Conservation (phyloP, 352 stramenopile species). For the Phytophthora constricta region DNA sequence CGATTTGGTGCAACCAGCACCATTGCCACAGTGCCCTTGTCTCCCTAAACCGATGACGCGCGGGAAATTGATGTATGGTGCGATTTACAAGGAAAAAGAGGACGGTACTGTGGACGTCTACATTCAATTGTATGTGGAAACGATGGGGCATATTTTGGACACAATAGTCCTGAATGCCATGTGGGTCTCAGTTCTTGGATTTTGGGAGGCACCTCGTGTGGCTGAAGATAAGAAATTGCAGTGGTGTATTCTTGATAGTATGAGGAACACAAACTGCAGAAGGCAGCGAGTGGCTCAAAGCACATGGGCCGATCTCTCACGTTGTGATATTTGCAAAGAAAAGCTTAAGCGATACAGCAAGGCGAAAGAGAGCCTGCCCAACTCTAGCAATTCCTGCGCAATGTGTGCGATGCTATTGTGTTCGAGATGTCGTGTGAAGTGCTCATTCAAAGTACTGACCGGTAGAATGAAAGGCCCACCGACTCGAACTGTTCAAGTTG, state of each 20-base stretch:
- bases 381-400: slow-evolving; percentile 10
- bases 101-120: slow-evolving; percentile 28
- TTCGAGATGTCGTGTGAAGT: slow-evolving; percentile 17
- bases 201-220: slow-evolving; percentile 19
- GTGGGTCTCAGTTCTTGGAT: slow-evolving; percentile 17
- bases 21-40: slow-evolving; percentile 24
- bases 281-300: not conserved
- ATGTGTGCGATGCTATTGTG: slow-evolving; percentile 13
- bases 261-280: slow-evolving; percentile 7
- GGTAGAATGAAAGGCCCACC: slow-evolving; percentile 5
- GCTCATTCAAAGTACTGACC: slow-evolving; percentile 21
- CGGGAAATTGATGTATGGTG: slow-evolving; percentile 31
- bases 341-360: slow-evolving; percentile 8
- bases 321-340: slow-evolving; percentile 14
- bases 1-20: slow-evolving; percentile 54
- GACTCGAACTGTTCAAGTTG: slow-evolving; percentile 15
- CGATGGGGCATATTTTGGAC: slow-evolving; percentile 13
- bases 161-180: slow-evolving; percentile 21
- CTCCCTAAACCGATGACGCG: slow-evolving; percentile 20
- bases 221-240: slow-evolving; percentile 31
- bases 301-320: slow-evolving; percentile 9
- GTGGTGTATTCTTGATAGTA: slow-evolving; percentile 25
- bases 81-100: slow-evolving; percentile 22
- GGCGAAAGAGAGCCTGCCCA: not conserved
- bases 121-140: slow-evolving; percentile 30